Evolutionary conservation across 208 protist species (phyloP).

Genomic region (Trypanosoma lewisi): DNA sequence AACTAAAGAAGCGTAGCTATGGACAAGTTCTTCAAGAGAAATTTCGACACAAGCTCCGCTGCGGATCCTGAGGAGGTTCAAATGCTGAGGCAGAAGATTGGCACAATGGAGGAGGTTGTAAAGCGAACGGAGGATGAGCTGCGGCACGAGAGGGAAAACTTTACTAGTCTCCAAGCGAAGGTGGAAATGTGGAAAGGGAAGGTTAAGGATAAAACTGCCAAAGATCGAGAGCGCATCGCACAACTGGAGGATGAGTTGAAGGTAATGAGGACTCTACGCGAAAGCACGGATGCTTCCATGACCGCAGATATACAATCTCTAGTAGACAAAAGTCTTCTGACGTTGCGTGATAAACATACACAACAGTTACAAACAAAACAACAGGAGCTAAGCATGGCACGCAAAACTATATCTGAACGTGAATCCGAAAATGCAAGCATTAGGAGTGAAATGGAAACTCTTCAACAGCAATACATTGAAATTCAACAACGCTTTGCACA

Average conservation of each 20-base stretch:
- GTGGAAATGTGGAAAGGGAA: constrained; percentile 40
- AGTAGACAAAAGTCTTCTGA: constrained; percentile 2
- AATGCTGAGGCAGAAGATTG: constrained; percentile 53
- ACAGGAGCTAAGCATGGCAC: constrained; percentile 7
- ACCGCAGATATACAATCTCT: constrained; percentile 12
- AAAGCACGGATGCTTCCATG: background rate
- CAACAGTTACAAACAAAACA: background rate
- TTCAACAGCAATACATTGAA: constrained; percentile 19
- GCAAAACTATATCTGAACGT: constrained; percentile 1
- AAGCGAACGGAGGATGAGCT: constrained; percentile 48
- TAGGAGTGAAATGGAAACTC: background rate
- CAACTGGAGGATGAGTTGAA: constrained; percentile 32
- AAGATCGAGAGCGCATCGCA: constrained; percentile 26
- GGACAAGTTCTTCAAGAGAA: constrained; percentile 50
- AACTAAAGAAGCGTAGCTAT: constrained; percentile 15
- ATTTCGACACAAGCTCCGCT: constrained; percentile 13
- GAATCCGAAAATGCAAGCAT: background rate
- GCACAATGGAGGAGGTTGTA: constrained; percentile 54
- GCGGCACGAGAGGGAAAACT: constrained; percentile 22
- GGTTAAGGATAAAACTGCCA: constrained; percentile 31
- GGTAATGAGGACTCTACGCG: constrained; percentile 14
- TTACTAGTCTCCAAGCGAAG: constrained; percentile 20
- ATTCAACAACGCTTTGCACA: constrained; percentile 18
- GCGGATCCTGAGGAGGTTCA: constrained; percentile 52
- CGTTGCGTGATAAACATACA: background rate